Conservation (phyloP, 257 asterid genomes). For the Ophiorrhiza pumila region DNA sequence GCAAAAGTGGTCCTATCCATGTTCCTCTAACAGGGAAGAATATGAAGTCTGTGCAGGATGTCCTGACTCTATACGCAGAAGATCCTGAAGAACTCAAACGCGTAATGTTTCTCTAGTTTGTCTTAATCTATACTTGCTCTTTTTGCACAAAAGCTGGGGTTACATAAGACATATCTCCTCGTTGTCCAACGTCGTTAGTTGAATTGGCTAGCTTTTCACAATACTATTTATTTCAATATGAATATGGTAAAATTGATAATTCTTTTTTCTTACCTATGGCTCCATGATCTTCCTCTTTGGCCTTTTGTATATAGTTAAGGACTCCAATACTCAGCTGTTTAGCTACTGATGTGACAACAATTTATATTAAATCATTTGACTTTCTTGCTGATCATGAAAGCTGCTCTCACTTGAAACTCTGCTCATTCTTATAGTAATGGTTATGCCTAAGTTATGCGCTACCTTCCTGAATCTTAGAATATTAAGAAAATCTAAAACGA, state of each 20-base stretch:
- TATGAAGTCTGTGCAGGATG: constrained; percentile 21
- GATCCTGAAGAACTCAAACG: constrained; percentile 12
- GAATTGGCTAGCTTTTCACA: neutral
- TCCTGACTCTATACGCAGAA: neutral
- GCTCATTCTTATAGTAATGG: neutral
- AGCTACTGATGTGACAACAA: neutral
- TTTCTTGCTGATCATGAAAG: neutral
- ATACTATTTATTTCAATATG: neutral
- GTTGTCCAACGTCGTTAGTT: neutral
- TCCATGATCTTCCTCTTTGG: neutral
- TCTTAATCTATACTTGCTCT: neutral
- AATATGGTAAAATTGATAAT: neutral
- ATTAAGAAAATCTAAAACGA: neutral
- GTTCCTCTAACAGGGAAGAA: neutral
- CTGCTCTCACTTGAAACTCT: neutral
- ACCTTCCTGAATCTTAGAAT: neutral
- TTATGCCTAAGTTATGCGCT: neutral
- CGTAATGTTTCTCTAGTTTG: neutral
- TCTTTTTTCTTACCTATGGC: neutral
- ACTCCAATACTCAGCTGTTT: neutral
- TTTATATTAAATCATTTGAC: neutral
- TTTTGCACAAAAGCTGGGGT: neutral
- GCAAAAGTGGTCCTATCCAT: neutral
- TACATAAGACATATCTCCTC: neutral
- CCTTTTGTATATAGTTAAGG: neutral